Percentiles rank a stretch among this genome's conserved stretches.
phyloP scores from a whole-genome alignment of 2,329 filamentous ascomycete species.

The Penicillium frequentans region DNA sequence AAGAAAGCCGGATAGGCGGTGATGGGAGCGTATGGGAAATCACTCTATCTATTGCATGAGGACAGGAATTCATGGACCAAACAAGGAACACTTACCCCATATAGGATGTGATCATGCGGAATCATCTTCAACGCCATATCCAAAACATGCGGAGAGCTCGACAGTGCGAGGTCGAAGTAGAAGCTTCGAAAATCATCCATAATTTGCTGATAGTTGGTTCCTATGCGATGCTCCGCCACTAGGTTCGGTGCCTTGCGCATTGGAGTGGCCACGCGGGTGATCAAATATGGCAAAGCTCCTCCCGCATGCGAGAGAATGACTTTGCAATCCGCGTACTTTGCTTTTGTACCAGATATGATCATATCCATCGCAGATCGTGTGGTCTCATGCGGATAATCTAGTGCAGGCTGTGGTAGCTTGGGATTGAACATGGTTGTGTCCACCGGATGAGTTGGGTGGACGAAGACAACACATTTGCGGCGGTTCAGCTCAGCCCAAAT shows the following conservation, averaged over 20 bases:
- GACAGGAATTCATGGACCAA: too few species aligned
- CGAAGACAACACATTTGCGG: constrained; percentile 39
- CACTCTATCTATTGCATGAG: background rate
- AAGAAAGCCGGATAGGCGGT: too few species aligned
- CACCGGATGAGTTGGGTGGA: constrained; percentile 48
- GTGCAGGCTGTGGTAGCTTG: constrained; percentile 38
- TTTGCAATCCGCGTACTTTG: constrained; percentile 39
- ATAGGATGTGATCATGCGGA: constrained; percentile 24
- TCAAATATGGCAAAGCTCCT: constrained; percentile 47
- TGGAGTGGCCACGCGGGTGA: constrained; percentile 26
- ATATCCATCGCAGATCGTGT: constrained; percentile 46
- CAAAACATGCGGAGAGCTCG: constrained; percentile 15
- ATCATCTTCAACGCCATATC: constrained; percentile 16
- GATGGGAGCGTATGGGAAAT: too few species aligned
- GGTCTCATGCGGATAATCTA: constrained; percentile 52
- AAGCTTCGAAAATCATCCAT: constrained; percentile 25
- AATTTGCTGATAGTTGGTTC: constrained; percentile 12
- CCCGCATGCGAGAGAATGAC: constrained; percentile 53
- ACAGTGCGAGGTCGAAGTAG: constrained; percentile 31
- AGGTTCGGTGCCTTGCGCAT: constrained; percentile 13
- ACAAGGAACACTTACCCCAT: constrained; percentile 12
- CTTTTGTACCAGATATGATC: constrained; percentile 35
- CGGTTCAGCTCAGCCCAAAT: constrained; percentile 49
- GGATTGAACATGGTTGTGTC: constrained; percentile 36
- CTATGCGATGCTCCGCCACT: constrained; percentile 4